These are phyloP conservation scores for Heliosperma pusillum DNA, from an alignment of 148 eudicot species.

Conservation along the genomic window DNA sequence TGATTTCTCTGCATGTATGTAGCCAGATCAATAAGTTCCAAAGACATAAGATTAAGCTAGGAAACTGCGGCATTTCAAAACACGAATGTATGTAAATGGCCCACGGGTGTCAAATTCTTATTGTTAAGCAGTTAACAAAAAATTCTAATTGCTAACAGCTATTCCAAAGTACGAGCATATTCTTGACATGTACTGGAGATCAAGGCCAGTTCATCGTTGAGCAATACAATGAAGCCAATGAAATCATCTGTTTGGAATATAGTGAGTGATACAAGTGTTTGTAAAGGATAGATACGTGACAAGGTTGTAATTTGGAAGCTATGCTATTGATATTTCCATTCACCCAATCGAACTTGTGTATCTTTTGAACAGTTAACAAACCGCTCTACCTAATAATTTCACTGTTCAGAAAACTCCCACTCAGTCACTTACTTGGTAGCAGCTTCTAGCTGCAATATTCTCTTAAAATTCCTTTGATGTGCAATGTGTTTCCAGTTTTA, in stretches of 20 bases:
- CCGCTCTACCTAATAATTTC: background rate
- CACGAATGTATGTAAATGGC: background rate
- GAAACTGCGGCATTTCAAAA: background rate
- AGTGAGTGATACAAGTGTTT: background rate
- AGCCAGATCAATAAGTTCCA: constrained; percentile 13
- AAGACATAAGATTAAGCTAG: background rate
- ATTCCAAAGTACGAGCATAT: background rate
- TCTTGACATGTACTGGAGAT: background rate
- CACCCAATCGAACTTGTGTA: background rate
- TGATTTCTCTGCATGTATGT: constrained; percentile 55
- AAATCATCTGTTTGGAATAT: background rate
- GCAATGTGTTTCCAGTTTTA: too few relatives aligned
- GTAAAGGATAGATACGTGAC: background rate
- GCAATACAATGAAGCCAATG: background rate
- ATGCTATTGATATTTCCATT: background rate
- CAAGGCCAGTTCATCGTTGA: background rate
- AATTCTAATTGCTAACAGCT: background rate
- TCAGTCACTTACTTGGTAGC: too few relatives aligned
- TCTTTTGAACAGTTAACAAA: background rate
- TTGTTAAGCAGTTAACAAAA: background rate
- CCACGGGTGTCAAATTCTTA: background rate
- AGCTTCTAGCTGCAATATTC: too few relatives aligned
- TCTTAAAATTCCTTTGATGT: too few relatives aligned
- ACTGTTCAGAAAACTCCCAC: too few relatives aligned
- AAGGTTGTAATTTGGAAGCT: background rate